Conservation (phyloP, 225 moss, liverwort and hornwort species). For the Sphagnum tenellum region DNA sequence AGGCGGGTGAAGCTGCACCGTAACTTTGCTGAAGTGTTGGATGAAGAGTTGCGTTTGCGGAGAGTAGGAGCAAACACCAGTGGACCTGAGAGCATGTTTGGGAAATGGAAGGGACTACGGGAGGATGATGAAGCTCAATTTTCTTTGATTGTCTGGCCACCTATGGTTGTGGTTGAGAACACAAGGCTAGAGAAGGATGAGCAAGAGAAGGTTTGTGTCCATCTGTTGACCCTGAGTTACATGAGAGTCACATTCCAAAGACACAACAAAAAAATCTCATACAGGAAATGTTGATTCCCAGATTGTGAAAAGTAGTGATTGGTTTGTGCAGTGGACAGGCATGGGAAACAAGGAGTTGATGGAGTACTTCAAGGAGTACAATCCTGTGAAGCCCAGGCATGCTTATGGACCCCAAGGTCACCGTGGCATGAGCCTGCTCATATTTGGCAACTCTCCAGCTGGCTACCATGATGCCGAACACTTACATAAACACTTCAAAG, state of each 20-base stretch:
- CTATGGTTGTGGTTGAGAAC: slow-evolving; percentile 80
- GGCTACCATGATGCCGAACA: slow-evolving; percentile 86
- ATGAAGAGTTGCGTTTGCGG: slow-evolving; percentile 75
- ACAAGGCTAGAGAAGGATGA: slow-evolving; percentile 88
- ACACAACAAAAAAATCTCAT: no score
- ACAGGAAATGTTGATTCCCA: no score
- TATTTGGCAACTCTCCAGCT: slow-evolving; percentile 67
- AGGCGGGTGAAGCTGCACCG: slow-evolving; percentile 92
- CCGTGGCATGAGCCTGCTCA: slow-evolving; percentile 87
- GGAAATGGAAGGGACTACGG: slow-evolving; percentile 81
- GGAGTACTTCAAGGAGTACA: slow-evolving; percentile 81
- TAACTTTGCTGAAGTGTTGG: slow-evolving; percentile 70
- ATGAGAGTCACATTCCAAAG: no score
- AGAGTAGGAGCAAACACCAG: slow-evolving; percentile 32
- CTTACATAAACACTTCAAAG: slow-evolving; percentile 60
- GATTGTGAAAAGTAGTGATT: background rate
- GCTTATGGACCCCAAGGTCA: slow-evolving; percentile 95
- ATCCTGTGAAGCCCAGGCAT: slow-evolving; percentile 90
- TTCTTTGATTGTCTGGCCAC: slow-evolving; percentile 73
- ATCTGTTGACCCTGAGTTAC: background rate
- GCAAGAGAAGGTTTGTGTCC: slow-evolving; percentile 56
- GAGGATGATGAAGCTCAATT: slow-evolving; percentile 43
- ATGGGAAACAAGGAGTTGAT: slow-evolving; percentile 98
- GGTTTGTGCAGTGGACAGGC: slow-evolving; percentile 69
- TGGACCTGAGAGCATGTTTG: slow-evolving; percentile 46